Base-by-base conservation (phyloP, 208 protist genomes). In the Leishmania arabica region DNA sequence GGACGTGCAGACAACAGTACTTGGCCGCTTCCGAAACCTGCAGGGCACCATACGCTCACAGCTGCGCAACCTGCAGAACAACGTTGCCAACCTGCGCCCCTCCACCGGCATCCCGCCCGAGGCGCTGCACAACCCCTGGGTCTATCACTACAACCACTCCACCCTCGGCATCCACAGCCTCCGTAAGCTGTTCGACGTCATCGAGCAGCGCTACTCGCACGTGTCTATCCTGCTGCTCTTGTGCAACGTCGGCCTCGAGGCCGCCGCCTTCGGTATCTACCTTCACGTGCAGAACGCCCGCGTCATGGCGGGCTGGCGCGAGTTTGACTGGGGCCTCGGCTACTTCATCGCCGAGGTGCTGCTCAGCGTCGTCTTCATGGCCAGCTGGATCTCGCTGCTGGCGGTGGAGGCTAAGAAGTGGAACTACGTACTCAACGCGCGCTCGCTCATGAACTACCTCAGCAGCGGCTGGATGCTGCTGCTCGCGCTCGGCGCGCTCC, bases 101-200 rank as follows among this genome's bases (percentile, higher is more conserved):
- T 56, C 70, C 19, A 69, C 66, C 31, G 34, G 69, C 17, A 6
- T 58, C 19, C 75, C 31, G 5, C 54, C 73, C 13, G 65, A 81
- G 1, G 76, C 78, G 49, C 66, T 77, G 70, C 70, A 58, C 19
- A 76, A 60, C 42, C 82, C 83, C 64, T 40, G 78, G 47, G 56
- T 75, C 3, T 80, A 87, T 64, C 78, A 84, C 51, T 80, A 85
- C 77, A 77, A 82, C 71, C 71, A 86, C 75, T 53, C 62, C 11
- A 74, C 68, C 21, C 47, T 85, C 68, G 62, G 74, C 65, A 86
- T 92, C 49, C 81, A 82, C 73, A 89, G 85, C 49, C 53, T 90
- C 74, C 89, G 79, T 19, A 90, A 92, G 72, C 82, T 90, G 42
- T 86, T 91, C 34, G 89, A 88, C 68, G 74, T 92, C 3, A 80